Evolutionary conservation across 2,329 filamentous ascomycete genomes (phyloP), one percentile per base, ranked within the genome.

Genomic region (Epichloe sp.): DNA sequence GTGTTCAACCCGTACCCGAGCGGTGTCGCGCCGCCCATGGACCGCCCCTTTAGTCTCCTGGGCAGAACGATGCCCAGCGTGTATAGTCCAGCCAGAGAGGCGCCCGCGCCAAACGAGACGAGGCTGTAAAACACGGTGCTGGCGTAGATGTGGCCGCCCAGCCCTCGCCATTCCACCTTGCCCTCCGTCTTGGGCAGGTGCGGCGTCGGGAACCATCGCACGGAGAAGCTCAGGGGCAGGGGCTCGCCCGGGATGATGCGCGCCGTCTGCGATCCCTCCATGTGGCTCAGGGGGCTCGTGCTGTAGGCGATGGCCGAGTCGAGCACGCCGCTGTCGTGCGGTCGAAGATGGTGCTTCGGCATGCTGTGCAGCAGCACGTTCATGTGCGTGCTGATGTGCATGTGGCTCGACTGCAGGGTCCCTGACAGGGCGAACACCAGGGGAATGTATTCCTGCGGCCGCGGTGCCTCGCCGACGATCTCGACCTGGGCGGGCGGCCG

Each of bases 301-400:
- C 82, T 87, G 69, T 98, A 97, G 5, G 90, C 91, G 3, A 88
- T 83, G 21, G 83, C 90, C 15, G 88, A 90, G 62, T 95, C 88
- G 42, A 95, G 78, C 17, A 90, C 88, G 34, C 90, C 90, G 19
- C 80, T 83, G 68, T 77, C 81, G 69, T 74, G 83, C 57, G 71
- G 82, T 43, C 77, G 77, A 42, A 74, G 67, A 61, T 82, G 79
- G 58, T 81, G 77, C 61, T 81, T 82, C 4, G 78, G 79, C 47
- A 72, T 74, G 65, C 74, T 76, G 66, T 91, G 93, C 58, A 96
- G 76, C 51, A 97, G 74, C 54, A 97, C 82, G 65, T 97, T 97
- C 66, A 97, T 77, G 62, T 88, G 82, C 5, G 89, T 91, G 62
- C 85, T 86, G 58, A 98, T 80, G 70, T 97, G 93, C 60, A 98